Base-by-base conservation (phyloP, 148 eudicot genomes). In the Vaccinium vitisidaea region DNA sequence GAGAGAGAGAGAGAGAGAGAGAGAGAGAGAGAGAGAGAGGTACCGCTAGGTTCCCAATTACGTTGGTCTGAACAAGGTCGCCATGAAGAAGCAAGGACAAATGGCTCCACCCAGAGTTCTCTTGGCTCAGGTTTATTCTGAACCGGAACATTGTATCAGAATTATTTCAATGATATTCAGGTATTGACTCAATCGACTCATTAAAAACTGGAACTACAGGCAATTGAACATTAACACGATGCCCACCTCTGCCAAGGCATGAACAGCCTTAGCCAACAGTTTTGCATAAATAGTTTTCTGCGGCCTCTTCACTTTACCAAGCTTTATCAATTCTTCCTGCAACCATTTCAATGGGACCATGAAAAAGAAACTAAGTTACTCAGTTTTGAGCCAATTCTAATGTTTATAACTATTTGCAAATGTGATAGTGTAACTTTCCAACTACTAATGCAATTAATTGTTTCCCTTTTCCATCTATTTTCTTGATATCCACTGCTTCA, bases 31-130 rank as follows among this genome's bases (percentile, higher is more conserved):
- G 67, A 88, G 77, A 76, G 58, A 85, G 80, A 84, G 75, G 84
- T 83, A 97, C 99, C 98, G 82, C 88, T 93, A 88, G 96, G 98
- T 84, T 89, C 86, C 99, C 98, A 97, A 69, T 88, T 84, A 85
- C 96, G 94, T 85, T 90, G 89, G 61, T 95, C 93, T 54, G 99
- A 89, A 88, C 99, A 97, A 80, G 99, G 98, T 86, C 84, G 92
- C 99, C 99, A 97, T 65, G 90, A 87, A 77, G 99, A 92, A 84
- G 98, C 96, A 79, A 88, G 92, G 83, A 81, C 89, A 88, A 86
- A 93, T 27, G 98, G 98, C 83, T 97, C 98, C 82, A 85, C 90
- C 99, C 99, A 97, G 87, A 97, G 90, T 73, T 94, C 99, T 87
- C 90, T 95, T 8, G 99, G 98, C 86, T 92, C 99, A 21, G 94